Percentiles rank a stretch among this genome's conserved stretches.
Evolutionary conservation across 2,329 filamentous ascomycete species (phyloP).

Genomic region (Pseudocercospora pini-densiflorae): DNA sequence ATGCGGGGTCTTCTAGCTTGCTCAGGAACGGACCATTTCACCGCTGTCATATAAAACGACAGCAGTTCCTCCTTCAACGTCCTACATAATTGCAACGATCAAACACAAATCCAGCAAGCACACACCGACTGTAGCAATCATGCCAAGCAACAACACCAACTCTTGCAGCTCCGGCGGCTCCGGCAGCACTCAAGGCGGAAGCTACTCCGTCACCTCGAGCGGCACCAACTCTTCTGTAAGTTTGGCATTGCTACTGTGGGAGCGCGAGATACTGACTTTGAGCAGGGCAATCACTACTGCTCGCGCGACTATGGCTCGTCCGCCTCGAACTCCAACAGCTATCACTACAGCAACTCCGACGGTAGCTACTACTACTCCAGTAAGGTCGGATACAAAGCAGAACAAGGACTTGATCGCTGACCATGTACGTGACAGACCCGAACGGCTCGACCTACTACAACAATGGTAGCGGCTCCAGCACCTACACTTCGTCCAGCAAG

Average conservation of each 20-base stretch:
- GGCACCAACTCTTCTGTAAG: constrained; percentile 68
- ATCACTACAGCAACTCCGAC: constrained; percentile 70
- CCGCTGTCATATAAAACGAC: not conserved
- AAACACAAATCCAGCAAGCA: not conserved
- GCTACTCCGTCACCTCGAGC: constrained; percentile 48
- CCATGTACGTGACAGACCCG: constrained; percentile 9
- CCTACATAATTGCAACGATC: not conserved
- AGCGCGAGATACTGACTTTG: not conserved
- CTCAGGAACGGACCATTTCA: not conserved
- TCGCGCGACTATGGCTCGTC: constrained; percentile 64
- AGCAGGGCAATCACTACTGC: constrained; percentile 71
- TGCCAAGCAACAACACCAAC: constrained; percentile 21
- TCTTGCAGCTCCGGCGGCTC: constrained; percentile 18
- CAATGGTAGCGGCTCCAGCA: constrained; percentile 60
- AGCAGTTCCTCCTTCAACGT: not conserved
- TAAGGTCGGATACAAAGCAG: constrained; percentile 47
- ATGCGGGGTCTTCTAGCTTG: constrained; percentile 2
- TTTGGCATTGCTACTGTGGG: not conserved
- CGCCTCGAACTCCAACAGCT: constrained; percentile 62
- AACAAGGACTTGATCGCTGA: not conserved
- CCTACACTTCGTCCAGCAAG: constrained; percentile 59
- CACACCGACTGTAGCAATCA: not conserved
- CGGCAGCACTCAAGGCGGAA: constrained; percentile 47
- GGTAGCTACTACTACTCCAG: constrained; percentile 69
- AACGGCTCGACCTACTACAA: constrained; percentile 73